A percentile compares a stretch with the other conserved stretches of the same genome.
Evolutionary conservation across 352 stramenopile species (phyloP).

Genomic region (Plasmopara halstedii): DNA sequence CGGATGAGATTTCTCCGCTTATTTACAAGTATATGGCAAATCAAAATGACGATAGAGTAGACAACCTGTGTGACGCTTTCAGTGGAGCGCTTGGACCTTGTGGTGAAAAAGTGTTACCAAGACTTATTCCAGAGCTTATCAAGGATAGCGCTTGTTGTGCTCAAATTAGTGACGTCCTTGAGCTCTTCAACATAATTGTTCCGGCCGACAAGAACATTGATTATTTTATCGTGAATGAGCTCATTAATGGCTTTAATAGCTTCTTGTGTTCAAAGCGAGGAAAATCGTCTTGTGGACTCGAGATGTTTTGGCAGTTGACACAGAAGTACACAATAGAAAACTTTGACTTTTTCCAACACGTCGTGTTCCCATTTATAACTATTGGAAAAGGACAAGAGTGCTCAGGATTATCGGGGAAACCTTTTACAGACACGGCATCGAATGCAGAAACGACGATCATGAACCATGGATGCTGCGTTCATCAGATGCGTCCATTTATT

Average conservation of each 20-base stretch:
- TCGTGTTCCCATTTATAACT: constrained; percentile 41
- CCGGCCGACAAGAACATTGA: constrained; percentile 27
- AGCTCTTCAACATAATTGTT: constrained; percentile 38
- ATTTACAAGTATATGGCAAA: constrained; percentile 42
- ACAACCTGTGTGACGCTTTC: constrained; percentile 37
- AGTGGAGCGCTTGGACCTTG: constrained; percentile 34
- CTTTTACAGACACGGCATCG: constrained; percentile 36
- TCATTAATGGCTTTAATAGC: constrained; percentile 38
- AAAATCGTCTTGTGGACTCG: constrained; percentile 27
- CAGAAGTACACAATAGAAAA: constrained; percentile 25
- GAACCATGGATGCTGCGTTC: constrained; percentile 37
- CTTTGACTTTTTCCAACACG: constrained; percentile 36
- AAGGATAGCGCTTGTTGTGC: constrained; percentile 38
- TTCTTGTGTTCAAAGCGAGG: constrained; percentile 35
- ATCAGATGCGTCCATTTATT: constrained; percentile 34
- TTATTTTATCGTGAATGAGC: constrained; percentile 38
- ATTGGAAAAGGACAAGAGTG: constrained; percentile 29
- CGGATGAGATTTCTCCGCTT: constrained; percentile 25
- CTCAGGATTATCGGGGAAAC: constrained; percentile 25
- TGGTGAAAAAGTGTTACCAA: constrained; percentile 25
- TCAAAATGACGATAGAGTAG: constrained; percentile 28
- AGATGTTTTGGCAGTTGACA: constrained; percentile 37
- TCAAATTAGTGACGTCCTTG: constrained; percentile 35
- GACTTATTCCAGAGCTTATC: constrained; percentile 25
- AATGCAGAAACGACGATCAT: constrained; percentile 25